These are phyloP conservation scores for Neopestalotiopsis sp. DNA, from an alignment of 2,329 filamentous ascomycete genomes.

Conservation along the genomic window DNA sequence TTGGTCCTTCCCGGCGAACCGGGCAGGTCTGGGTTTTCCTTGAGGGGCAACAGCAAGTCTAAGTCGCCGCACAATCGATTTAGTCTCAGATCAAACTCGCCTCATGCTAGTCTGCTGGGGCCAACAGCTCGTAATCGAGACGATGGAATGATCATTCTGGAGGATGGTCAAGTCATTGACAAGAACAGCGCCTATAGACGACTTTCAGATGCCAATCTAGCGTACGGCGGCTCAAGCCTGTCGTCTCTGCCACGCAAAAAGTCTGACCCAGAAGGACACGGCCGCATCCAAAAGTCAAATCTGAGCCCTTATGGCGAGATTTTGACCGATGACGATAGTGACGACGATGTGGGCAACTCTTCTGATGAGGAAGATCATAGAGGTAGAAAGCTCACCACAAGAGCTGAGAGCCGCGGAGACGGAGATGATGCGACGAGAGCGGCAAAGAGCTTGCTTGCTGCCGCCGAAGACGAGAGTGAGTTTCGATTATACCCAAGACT, in stretches of 20 bases:
- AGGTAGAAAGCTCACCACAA: conserved; percentile 62
- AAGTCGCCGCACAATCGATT: conserved; percentile 60
- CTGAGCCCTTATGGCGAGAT: conserved; percentile 70
- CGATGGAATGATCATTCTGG: conserved; percentile 55
- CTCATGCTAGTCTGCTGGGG: conserved; percentile 41
- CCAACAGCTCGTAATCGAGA: conserved; percentile 40
- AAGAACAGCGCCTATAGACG: conserved; percentile 73
- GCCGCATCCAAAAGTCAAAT: conserved; percentile 73
- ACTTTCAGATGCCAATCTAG: conserved; percentile 74
- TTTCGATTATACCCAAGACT: conserved; percentile 25
- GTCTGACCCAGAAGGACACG: conserved; percentile 45
- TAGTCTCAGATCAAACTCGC: conserved; percentile 56
- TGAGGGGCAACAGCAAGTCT: conserved; percentile 50
- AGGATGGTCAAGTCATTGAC: conserved; percentile 68
- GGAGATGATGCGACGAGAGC: conserved; percentile 40
- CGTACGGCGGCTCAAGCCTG: conserved; percentile 67
- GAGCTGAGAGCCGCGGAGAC: conserved; percentile 48
- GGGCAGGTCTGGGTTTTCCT: conserved; percentile 47
- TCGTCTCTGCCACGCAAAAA: conserved; percentile 66
- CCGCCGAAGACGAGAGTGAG: conserved; percentile 81
- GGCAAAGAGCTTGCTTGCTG: conserved; percentile 68
- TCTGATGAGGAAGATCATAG: conserved; percentile 73
- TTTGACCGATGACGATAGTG: conserved; percentile 69
- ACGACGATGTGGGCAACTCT: conserved; percentile 58
- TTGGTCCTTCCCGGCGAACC: conserved; percentile 55